These are phyloP conservation scores for Bothriochloa decipiens DNA, from an alignment of 176 grass and related monocot species.

Conservation along the genomic window DNA sequence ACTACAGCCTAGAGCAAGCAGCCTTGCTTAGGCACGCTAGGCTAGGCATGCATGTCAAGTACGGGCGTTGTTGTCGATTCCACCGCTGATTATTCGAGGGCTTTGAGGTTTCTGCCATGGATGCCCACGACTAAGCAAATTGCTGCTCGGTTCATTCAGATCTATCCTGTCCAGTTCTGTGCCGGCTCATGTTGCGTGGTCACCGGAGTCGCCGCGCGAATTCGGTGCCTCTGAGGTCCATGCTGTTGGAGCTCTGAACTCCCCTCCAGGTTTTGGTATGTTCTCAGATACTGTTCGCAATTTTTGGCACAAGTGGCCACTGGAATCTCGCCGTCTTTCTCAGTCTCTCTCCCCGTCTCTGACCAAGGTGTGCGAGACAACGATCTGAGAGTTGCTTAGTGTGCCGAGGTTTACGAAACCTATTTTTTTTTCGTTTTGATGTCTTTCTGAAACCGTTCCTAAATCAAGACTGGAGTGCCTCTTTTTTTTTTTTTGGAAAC, in stretches of 20 bases:
- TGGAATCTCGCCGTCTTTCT: neutral
- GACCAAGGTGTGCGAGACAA: neutral
- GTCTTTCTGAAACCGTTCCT: neutral
- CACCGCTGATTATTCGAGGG: neutral
- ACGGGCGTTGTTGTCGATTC: neutral
- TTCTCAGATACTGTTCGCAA: neutral
- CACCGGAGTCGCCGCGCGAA: neutral
- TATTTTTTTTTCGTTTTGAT: neutral
- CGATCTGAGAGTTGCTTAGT: neutral
- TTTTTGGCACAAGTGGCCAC: neutral
- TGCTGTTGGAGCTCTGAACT: neutral
- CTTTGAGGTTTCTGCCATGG: slow-evolving; percentile 19
- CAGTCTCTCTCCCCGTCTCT: neutral
- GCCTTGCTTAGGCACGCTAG: neutral
- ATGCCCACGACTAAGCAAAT: neutral
- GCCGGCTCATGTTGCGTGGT: neutral
- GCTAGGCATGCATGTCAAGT: neutral
- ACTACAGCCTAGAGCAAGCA: neutral
- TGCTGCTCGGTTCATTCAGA: neutral
- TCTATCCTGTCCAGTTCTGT: slow-evolving; percentile 5
- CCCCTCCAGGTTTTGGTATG: neutral
- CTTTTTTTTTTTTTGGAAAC: neutral
- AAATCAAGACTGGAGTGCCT: neutral
- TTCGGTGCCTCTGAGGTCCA: neutral
- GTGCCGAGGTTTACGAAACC: neutral